A percentile compares a stretch with the other conserved stretches of the same genome.
These are phyloP conservation scores for Mycena olivaceomarginata DNA, from an alignment of 768 basidiomycete genomes.

Conservation along the genomic window DNA sequence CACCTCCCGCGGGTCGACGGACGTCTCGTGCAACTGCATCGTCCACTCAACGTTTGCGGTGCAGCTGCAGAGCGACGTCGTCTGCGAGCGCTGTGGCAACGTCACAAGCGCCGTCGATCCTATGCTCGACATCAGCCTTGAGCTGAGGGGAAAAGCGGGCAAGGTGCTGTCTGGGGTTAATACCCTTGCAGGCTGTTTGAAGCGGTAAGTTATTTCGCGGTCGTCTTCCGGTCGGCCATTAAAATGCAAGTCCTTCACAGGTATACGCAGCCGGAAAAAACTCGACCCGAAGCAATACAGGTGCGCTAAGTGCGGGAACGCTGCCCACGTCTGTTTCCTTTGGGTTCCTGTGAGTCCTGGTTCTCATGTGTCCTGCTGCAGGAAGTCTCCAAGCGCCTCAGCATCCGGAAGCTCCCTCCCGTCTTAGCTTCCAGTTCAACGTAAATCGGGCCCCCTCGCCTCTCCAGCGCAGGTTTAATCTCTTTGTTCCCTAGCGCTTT, in stretches of 20 bases:
- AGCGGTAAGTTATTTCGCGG: background rate
- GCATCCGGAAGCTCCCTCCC: conserved; percentile 89
- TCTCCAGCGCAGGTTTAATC: conserved; percentile 25
- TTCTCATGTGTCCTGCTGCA: conserved; percentile 49
- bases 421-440: conserved; percentile 96
- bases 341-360: background rate
- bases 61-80: background rate
- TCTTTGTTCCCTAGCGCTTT: conserved; percentile 85
- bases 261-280: background rate
- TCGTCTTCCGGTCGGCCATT: background rate
- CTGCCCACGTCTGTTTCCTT: background rate
- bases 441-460: background rate
- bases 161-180: background rate
- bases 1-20: background rate
- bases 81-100: background rate
- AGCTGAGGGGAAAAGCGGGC: background rate
- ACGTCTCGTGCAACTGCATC: background rate
- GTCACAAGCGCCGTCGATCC: background rate
- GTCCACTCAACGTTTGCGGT: background rate
- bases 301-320: background rate
- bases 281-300: background rate
- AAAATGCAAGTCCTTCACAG: background rate
- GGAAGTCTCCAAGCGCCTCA: conserved; percentile 91
- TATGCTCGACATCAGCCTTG: background rate
- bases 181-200: background rate